These are phyloP conservation scores for Zoysia japonica DNA, from an alignment of 176 grass and related monocot genomes.

Conservation along the genomic window DNA sequence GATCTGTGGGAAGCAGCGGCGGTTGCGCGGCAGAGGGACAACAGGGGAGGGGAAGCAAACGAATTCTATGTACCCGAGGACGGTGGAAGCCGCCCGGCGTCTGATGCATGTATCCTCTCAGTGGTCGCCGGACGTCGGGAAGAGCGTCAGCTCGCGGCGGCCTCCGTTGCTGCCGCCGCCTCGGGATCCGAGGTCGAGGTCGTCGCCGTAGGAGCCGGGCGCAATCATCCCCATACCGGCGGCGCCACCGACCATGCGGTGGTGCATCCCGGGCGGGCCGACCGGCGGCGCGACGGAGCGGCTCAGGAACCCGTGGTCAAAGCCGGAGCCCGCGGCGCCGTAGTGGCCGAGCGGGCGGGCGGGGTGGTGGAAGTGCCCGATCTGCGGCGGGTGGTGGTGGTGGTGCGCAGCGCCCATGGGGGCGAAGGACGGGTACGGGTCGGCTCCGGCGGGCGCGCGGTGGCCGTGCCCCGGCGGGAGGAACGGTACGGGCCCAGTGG, in stretches of 20 bases:
- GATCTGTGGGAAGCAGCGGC: slow-evolving; percentile 53
- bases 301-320: slow-evolving; percentile 73
- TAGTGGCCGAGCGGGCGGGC: slow-evolving; percentile 59
- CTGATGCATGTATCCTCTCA: slow-evolving; percentile 35
- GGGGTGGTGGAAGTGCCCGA: slow-evolving; percentile 63
- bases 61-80: slow-evolving; percentile 65
- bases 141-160: slow-evolving; percentile 79
- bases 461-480: slow-evolving; percentile 43
- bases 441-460: slow-evolving; percentile 22
- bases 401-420: slow-evolving; percentile 45
- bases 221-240: slow-evolving; percentile 56
- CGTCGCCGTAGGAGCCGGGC: slow-evolving; percentile 56
- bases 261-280: slow-evolving; percentile 70
- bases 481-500: slow-evolving; percentile 69
- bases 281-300: slow-evolving; percentile 49
- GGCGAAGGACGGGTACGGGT: slow-evolving; percentile 61
- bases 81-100: slow-evolving; percentile 19
- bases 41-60: slow-evolving; percentile 17
- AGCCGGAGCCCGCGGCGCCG: slow-evolving; percentile 41
- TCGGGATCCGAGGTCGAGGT: slow-evolving; percentile 65
- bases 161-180: slow-evolving; percentile 39
- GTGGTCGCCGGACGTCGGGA: slow-evolving; percentile 78
- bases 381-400: slow-evolving; percentile 73
- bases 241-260: slow-evolving; percentile 54
- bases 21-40: slow-evolving; percentile 33